These are phyloP conservation scores for Flaveria robusta DNA, from an alignment of 129 eudicot species.

Conservation along the genomic window DNA sequence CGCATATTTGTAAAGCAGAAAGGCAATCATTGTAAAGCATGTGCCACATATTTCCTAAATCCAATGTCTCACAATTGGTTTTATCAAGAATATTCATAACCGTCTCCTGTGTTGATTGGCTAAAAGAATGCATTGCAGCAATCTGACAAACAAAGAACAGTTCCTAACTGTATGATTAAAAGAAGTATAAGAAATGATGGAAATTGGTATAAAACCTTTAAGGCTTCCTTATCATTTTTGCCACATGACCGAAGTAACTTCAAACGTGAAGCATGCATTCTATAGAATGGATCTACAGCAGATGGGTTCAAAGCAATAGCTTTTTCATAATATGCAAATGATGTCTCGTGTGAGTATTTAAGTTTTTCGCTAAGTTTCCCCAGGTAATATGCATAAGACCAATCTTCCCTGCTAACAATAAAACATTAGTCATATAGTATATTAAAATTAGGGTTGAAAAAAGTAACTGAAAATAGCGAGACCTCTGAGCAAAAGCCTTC, in stretches of 20 bases:
- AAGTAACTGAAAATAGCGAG: constrained; percentile 21
- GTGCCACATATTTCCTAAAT: constrained; percentile 59
- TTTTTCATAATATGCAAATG: constrained; percentile 79
- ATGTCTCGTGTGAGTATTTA: constrained; percentile 61
- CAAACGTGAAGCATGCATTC: constrained; percentile 99
- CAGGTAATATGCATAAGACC: constrained; percentile 86
- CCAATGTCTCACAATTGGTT: constrained; percentile 28
- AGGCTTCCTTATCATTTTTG: constrained; percentile 57
- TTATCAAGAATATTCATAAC: constrained; percentile 48
- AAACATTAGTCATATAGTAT: constrained; percentile 5
- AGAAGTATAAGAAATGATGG: background rate
- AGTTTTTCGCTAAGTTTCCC: constrained; percentile 96
- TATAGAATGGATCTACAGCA: constrained; percentile 94
- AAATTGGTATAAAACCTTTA: constrained; percentile 54
- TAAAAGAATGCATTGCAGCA: constrained; percentile 67
- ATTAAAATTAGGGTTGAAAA: constrained; percentile 8
- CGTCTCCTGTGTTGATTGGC: constrained; percentile 52
- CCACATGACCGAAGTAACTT: constrained; percentile 84
- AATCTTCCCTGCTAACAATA: constrained; percentile 71
- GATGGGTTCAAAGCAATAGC: constrained; percentile 84
- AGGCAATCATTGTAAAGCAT: constrained; percentile 87
- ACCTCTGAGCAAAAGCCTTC: constrained; percentile 88
- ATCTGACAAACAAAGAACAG: constrained; percentile 47
- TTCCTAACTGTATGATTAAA: background rate
- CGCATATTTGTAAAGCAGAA: constrained; percentile 79